Evolutionary conservation across 2,329 filamentous ascomycete species (phyloP).

Genomic region (Sclerotinia subarctica): DNA sequence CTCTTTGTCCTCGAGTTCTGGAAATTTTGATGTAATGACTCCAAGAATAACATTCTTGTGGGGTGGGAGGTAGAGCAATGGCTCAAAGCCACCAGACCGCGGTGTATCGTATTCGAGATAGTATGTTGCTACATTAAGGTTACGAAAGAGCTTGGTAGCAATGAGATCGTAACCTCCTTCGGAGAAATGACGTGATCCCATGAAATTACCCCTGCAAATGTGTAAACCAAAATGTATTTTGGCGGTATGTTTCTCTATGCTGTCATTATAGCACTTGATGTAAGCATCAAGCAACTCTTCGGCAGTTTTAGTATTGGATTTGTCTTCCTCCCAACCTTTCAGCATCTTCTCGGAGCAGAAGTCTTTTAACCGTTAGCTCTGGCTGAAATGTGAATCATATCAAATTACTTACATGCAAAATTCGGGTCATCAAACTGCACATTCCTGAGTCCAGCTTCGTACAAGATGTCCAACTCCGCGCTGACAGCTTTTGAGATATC

Average conservation of each 20-base stretch:
- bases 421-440: slow-evolving; percentile 58
- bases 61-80: slow-evolving; percentile 57
- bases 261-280: slow-evolving; percentile 74
- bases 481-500: slow-evolving; percentile 54
- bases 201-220: slow-evolving; percentile 68
- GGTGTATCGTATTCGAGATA: slow-evolving; percentile 68
- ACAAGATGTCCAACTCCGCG: slow-evolving; percentile 50
- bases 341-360: slow-evolving; percentile 73
- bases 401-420: slow-evolving; percentile 47
- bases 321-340: slow-evolving; percentile 60
- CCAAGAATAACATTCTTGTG: slow-evolving; percentile 64
- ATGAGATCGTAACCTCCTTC: slow-evolving; percentile 66
- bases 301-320: slow-evolving; percentile 56
- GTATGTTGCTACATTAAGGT: slow-evolving; percentile 63
- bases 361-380: slow-evolving; percentile 38
- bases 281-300: slow-evolving; percentile 73
- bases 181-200: slow-evolving; percentile 62
- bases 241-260: slow-evolving; percentile 57
- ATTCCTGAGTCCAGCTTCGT: slow-evolving; percentile 52
- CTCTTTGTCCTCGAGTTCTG: slow-evolving; percentile 60
- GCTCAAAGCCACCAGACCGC: slow-evolving; percentile 63
- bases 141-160: slow-evolving; percentile 62
- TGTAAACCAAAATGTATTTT: slow-evolving; percentile 80
- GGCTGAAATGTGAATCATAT: slow-evolving; percentile 19
- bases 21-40: slow-evolving; percentile 61